Evolutionary conservation across 768 basidiomycete species (phyloP).

Genomic region (Phylloporus rhodoxanthus): DNA sequence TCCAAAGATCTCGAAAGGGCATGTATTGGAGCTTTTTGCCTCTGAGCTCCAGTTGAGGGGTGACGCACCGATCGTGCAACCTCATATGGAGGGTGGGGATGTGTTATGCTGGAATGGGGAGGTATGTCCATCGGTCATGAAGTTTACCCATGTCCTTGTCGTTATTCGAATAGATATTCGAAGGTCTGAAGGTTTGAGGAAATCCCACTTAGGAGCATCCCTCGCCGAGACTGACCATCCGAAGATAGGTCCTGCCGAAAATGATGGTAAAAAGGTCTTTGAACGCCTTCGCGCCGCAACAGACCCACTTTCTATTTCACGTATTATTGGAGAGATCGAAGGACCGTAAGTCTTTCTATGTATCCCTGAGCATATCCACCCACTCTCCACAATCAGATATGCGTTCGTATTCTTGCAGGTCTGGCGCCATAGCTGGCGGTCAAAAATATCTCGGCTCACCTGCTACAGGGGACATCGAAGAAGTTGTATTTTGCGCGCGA

Average conservation of each 20-base stretch:
- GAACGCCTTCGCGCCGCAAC: constrained; percentile 21
- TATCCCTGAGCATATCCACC: neutral
- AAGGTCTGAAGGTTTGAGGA: constrained; percentile 61
- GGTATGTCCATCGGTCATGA: constrained; percentile 34
- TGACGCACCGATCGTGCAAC: constrained; percentile 50
- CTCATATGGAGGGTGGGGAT: constrained; percentile 53
- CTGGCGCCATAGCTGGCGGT: constrained; percentile 15
- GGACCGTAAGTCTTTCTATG: constrained; percentile 61
- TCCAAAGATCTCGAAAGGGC: constrained; percentile 18
- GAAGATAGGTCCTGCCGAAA: constrained; percentile 57
- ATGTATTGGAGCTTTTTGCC: constrained; percentile 47
- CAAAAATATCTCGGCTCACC: neutral
- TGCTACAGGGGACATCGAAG: constrained; percentile 36
- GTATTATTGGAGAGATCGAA: constrained; percentile 57
- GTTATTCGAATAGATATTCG: constrained; percentile 51
- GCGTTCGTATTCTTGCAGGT: constrained; percentile 79
- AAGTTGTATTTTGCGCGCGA: constrained; percentile 73
- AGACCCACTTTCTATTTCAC: constrained; percentile 39
- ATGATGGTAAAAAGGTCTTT: constrained; percentile 63
- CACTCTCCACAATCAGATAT: constrained; percentile 43
- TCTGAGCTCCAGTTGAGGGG: constrained; percentile 78
- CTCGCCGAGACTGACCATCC: constrained; percentile 6
- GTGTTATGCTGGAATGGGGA: constrained; percentile 87
- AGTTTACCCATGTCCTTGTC: neutral
- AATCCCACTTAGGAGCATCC: neutral